phyloP scores from a whole-genome alignment of 208 protist genomes.

The Leishmania braziliensis region DNA sequence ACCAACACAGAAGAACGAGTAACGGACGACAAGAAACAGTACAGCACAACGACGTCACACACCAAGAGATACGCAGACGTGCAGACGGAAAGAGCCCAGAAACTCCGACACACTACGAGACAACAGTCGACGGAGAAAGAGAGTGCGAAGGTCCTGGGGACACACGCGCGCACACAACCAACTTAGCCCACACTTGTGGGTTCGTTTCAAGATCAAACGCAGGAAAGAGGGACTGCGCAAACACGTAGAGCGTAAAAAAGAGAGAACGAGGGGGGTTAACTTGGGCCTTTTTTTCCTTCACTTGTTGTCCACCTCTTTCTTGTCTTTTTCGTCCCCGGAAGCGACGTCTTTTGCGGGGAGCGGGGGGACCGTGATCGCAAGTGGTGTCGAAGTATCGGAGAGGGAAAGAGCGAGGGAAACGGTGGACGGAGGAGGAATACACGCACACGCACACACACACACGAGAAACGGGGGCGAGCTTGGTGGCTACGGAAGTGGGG shows the following conservation, averaged over 20 bases:
- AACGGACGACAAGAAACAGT: neutral
- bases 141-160: neutral
- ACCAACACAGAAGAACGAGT: neutral
- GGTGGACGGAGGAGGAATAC: neutral
- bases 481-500: neutral
- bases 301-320: neutral
- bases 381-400: neutral
- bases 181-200: neutral
- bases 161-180: neutral
- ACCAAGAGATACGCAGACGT: neutral
- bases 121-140: neutral
- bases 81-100: neutral
- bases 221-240: neutral
- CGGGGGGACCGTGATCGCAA: neutral
- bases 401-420: neutral
- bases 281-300: too few relatives aligned
- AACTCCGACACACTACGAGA: neutral
- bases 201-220: neutral
- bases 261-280: neutral
- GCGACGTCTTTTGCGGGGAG: neutral
- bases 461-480: slow-evolving; percentile 10
- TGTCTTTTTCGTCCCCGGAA: neutral
- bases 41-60: neutral
- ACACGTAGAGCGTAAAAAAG: neutral
- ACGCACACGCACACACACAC: neutral